A percentile compares a stretch with the other conserved stretches of the same genome.
phyloP scores from a whole-genome alignment of 2,329 filamentous ascomycete genomes.

The Neonectria ditissima region DNA sequence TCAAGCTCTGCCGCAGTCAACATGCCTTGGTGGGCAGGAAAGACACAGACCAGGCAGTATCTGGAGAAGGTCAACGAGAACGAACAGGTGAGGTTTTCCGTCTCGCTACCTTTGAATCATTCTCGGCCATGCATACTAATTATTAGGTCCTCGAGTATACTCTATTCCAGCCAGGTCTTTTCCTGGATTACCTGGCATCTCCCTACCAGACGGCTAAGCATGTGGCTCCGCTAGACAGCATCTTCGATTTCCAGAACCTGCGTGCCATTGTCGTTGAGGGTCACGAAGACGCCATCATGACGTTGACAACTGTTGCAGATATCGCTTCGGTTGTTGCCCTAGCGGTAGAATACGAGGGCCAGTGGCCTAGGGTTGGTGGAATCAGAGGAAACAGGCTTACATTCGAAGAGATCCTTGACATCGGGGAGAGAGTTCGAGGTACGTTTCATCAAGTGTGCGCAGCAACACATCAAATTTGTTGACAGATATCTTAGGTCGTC shows the following conservation, averaged over 20 bases:
- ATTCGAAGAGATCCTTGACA: conserved; percentile 46
- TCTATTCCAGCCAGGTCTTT: conserved; percentile 65
- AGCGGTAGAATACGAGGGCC: conserved; percentile 57
- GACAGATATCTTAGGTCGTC: conserved; percentile 28
- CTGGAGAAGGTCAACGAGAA: conserved; percentile 60
- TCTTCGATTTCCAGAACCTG: conserved; percentile 45
- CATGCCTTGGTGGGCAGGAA: conserved; percentile 33
- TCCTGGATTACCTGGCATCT: conserved; percentile 65
- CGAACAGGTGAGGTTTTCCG: not conserved
- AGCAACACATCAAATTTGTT: not conserved
- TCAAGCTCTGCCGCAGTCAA: not conserved
- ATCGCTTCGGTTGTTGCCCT: conserved; percentile 52
- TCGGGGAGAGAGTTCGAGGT: conserved; percentile 57
- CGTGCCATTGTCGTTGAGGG: conserved; percentile 38
- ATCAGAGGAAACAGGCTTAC: conserved; percentile 53
- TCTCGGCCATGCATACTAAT: conserved; percentile 30
- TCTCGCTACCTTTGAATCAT: not conserved
- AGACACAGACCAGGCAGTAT: conserved; percentile 59
- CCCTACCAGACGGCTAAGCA: conserved; percentile 59
- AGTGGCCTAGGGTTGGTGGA: conserved; percentile 57
- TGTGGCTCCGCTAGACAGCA: conserved; percentile 55
- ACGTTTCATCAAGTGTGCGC: not conserved
- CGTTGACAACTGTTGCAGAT: conserved; percentile 58
- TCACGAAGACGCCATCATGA: conserved; percentile 53
- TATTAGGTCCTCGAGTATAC: conserved; percentile 64